Evolutionary conservation across 352 stramenopile genomes (phyloP).

Genomic region (Phytophthora quininea): DNA sequence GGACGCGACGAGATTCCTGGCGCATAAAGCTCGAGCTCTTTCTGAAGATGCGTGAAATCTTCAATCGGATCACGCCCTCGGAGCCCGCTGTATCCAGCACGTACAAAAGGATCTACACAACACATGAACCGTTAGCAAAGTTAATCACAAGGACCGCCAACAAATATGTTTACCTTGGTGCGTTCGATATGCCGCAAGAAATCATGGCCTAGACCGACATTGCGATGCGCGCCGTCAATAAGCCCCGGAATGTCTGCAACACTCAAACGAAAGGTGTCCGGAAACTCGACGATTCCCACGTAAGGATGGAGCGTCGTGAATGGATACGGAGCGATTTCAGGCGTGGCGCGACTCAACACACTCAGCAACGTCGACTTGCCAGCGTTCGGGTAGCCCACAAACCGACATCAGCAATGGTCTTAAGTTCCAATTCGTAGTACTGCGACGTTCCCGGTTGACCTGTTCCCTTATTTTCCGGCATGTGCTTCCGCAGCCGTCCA

Average conservation of each 20-base stretch:
- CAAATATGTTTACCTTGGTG: conserved; percentile 84
- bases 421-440: conserved; percentile 98
- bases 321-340: conserved; percentile 96
- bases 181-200: conserved; percentile 99
- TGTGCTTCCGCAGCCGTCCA: conserved; percentile 82
- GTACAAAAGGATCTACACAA: conserved; percentile 80
- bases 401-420: conserved; percentile 98
- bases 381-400: conserved; percentile 99
- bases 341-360: conserved; percentile 91
- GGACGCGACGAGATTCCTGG: conserved; percentile 85
- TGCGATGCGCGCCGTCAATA: conserved; percentile 92
- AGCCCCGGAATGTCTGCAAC: conserved; percentile 90
- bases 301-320: conserved; percentile 98
- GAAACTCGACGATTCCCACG: conserved; percentile 95
- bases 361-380: conserved; percentile 97
- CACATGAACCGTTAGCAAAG: neutral
- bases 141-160: no score
- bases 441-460: conserved; percentile 93
- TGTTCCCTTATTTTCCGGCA: conserved; percentile 76
- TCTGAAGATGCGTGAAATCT: conserved; percentile 82
- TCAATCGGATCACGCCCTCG: conserved; percentile 75
- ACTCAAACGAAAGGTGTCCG: conserved; percentile 92
- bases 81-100: conserved; percentile 84
- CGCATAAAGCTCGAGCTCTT: conserved; percentile 87
- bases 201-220: conserved; percentile 97